A percentile compares a stretch with the other conserved stretches of the same genome.
phyloP scores from a whole-genome alignment of 352 stramenopile genomes.

The Phytophthora constricta region DNA sequence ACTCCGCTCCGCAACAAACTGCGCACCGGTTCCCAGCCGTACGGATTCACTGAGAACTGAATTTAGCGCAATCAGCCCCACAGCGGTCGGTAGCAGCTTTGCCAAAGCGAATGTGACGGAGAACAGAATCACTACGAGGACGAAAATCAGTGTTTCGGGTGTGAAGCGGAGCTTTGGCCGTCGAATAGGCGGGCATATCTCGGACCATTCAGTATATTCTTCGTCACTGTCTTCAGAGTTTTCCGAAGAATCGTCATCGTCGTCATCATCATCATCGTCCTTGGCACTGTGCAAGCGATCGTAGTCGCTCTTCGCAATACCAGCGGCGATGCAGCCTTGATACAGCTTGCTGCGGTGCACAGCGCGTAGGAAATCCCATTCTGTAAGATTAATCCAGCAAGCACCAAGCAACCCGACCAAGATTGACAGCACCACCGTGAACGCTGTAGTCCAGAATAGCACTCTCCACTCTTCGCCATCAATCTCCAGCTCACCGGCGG shows the following conservation, averaged over 20 bases:
- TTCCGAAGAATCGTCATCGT: slow-evolving; percentile 5
- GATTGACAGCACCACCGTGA: slow-evolving; percentile 39
- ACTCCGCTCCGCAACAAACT: slow-evolving; percentile 24
- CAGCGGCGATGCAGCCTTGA: slow-evolving; percentile 17
- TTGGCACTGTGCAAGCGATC: slow-evolving; percentile 24
- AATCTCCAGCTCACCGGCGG: slow-evolving; percentile 49
- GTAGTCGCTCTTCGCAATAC: slow-evolving; percentile 19
- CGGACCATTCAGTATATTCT: slow-evolving; percentile 24
- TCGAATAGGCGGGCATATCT: neutral
- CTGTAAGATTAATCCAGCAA: slow-evolving; percentile 58
- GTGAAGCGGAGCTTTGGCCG: slow-evolving; percentile 25
- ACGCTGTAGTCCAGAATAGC: slow-evolving; percentile 36
- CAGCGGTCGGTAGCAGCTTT: slow-evolving; percentile 49
- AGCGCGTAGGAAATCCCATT: slow-evolving; percentile 56
- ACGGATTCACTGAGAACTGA: slow-evolving; percentile 57
- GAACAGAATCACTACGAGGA: slow-evolving; percentile 31
- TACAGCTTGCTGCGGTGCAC: slow-evolving; percentile 30
- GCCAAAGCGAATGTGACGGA: slow-evolving; percentile 34
- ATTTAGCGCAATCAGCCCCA: slow-evolving; percentile 65
- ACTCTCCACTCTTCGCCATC: slow-evolving; percentile 51
- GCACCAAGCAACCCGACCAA: slow-evolving; percentile 48
- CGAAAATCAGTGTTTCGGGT: slow-evolving; percentile 20
- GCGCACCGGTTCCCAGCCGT: slow-evolving; percentile 33
- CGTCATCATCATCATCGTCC: slow-evolving; percentile 27
- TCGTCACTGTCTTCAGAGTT: slow-evolving; percentile 25